Evolutionary conservation across 2,329 filamentous ascomycete species (phyloP).

Genomic region (Teratosphaeriaceae sp.): DNA sequence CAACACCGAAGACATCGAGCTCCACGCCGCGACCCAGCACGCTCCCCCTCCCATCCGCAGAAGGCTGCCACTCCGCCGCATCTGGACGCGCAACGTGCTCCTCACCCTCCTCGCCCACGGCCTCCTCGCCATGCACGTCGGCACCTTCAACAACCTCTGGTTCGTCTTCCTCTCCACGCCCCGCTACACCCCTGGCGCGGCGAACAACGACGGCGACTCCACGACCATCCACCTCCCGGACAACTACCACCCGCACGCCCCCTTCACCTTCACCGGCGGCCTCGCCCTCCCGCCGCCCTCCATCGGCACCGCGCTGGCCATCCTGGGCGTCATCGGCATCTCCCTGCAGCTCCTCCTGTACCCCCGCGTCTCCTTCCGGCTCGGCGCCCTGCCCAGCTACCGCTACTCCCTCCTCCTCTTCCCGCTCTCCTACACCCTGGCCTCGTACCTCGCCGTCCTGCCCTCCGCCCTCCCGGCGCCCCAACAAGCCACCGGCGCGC

Average conservation of each 20-base stretch:
- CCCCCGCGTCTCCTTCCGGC: conserved; percentile 34
- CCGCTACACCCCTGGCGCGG: conserved; percentile 9
- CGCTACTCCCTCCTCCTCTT: conserved; percentile 38
- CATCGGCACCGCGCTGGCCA: conserved; percentile 43
- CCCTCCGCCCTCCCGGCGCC: conserved; percentile 35
- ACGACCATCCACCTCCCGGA: conserved; percentile 28
- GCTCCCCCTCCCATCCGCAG: not conserved
- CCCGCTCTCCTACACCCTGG: conserved; percentile 38
- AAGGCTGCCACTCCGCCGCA: conserved; percentile 39
- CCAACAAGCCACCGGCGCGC: conserved; percentile 31
- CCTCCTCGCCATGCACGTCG: conserved; percentile 41
- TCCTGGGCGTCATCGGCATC: conserved; percentile 43
- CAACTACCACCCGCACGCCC: conserved; percentile 31
- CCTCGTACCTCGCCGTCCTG: conserved; percentile 38
- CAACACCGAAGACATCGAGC: conserved; percentile 18
- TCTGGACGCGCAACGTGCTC: conserved; percentile 42
- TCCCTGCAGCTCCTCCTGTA: conserved; percentile 41
- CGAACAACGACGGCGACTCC: conserved; percentile 7
- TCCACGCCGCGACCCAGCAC: conserved; percentile 4
- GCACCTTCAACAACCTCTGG: conserved; percentile 45
- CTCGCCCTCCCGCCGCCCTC: conserved; percentile 41
- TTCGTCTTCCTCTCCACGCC: conserved; percentile 41
- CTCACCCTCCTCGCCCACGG: conserved; percentile 39
- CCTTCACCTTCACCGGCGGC: conserved; percentile 43
- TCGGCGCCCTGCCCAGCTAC: conserved; percentile 38